A percentile compares a stretch with the other conserved stretches of the same genome.
These are phyloP conservation scores for Phylloporus sp. DNA, from an alignment of 768 basidiomycete species.

Conservation along the genomic window DNA sequence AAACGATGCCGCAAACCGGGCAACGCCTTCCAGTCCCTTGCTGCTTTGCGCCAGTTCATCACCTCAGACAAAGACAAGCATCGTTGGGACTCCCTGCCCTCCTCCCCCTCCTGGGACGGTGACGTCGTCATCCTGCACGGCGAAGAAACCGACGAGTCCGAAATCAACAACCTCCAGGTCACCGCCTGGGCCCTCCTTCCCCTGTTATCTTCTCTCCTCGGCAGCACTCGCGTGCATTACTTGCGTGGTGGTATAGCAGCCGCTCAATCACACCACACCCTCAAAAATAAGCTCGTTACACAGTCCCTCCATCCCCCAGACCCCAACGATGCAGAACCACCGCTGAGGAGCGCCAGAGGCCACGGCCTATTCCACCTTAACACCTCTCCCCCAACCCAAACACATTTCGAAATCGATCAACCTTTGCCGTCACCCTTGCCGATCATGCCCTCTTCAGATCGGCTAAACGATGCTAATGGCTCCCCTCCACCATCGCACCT, in stretches of 20 bases:
- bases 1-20: conserved; percentile 76
- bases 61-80: conserved; percentile 72
- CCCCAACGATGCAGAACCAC: conserved; percentile 11
- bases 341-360: conserved; percentile 30
- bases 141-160: conserved; percentile 69
- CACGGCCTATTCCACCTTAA: conserved; percentile 68
- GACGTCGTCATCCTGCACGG: conserved; percentile 68
- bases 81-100: conserved; percentile 60
- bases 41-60: conserved; percentile 74
- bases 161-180: conserved; percentile 50
- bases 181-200: conserved; percentile 71
- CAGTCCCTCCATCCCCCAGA: conserved; percentile 15
- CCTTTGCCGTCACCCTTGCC: conserved; percentile 50
- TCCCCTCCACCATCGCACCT: conserved; percentile 68
- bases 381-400: conserved; percentile 48
- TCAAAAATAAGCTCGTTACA: conserved; percentile 48
- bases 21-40: conserved; percentile 60
- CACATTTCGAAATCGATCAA: conserved; percentile 59
- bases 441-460: conserved; percentile 48
- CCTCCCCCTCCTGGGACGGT: conserved; percentile 64
- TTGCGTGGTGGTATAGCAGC: conserved; percentile 67
- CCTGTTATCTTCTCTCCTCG: conserved; percentile 57
- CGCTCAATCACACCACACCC: conserved; percentile 54
- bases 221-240: conserved; percentile 57
- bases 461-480: conserved; percentile 42